phyloP scores from a whole-genome alignment of 176 grass and related monocot genomes.

The Oryza coarctata region DNA sequence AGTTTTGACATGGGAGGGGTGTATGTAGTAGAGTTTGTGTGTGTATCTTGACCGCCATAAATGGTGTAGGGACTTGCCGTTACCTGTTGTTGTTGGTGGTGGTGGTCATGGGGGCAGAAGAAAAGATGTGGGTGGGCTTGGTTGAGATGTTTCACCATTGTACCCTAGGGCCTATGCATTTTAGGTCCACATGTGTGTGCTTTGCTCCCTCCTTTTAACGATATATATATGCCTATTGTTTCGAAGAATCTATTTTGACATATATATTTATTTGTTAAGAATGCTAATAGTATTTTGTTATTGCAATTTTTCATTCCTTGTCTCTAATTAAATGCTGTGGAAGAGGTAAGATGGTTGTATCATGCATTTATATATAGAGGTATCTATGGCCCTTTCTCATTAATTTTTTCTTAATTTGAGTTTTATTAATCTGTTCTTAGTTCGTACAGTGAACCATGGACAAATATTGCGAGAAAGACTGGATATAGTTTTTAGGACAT shows the following conservation, averaged over 20 bases:
- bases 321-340: background rate
- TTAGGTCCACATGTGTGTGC: background rate
- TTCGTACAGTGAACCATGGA: background rate
- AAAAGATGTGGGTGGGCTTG: background rate
- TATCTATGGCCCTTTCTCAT: background rate
- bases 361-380: background rate
- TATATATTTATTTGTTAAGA: background rate
- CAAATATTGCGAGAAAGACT: background rate
- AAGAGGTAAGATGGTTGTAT: background rate
- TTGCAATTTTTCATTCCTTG: background rate
- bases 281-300: background rate
- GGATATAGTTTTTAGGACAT: background rate
- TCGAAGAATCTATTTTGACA: background rate
- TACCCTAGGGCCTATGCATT: background rate
- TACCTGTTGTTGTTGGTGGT: background rate
- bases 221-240: background rate
- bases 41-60: constrained; percentile 16
- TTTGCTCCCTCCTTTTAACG: background rate
- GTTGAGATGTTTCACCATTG: background rate
- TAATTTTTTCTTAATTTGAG: background rate
- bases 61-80: background rate
- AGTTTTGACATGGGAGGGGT: constrained; percentile 9
- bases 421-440: background rate
- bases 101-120: background rate
- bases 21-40: background rate